Base-by-base conservation (phyloP, 2,329 filamentous ascomycete genomes). In the Coleophoma cylindrospora region DNA sequence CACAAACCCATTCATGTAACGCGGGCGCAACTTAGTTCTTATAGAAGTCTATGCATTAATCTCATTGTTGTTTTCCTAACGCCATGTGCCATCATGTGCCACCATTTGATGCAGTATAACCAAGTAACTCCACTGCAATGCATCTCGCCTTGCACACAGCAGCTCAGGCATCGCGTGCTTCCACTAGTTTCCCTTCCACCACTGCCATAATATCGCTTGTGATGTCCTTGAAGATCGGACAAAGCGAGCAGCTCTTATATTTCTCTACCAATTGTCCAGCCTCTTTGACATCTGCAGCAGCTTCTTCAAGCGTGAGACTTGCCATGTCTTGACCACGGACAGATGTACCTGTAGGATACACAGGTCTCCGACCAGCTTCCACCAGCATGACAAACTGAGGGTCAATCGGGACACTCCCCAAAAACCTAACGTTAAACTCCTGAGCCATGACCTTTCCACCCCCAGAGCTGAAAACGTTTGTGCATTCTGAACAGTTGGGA, bases 341-440 rank as follows among this genome's bases (percentile, higher is more conserved):
- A 32, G 74, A 61, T 1, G 86, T 90, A 1, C 87, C 87, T 50
- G 78, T 72, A 0, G 87, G 87, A 64, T 91, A 91, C 14, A 73
- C 72, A 13, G 87, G 88, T 55, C 73, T 68, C 51, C 66, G 71
- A 13, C 76, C 80, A 52, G 89, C 89, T 68, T 97, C 92, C 40
- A 99, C 82, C 62, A 99, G 70, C 57, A 86, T 80, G 43, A 94
- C 87, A 66, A 97, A 96, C 61, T 91, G 89, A 17, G 91, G 89
- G 70, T 99, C 94, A 63, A 99, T 91, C 1, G 94, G 94, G 36
- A 97, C 84, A 27, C 83, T 84, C 2, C 91, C 94, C 48, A 97
- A 69, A 61, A 96, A 97, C 14, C 80, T 81, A 34, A 97, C 89
- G 1, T 74, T 75, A 65, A 95, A 94, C 59, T 97, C 91, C 44